Percentiles rank a stretch among this genome's conserved stretches.
phyloP scores from a whole-genome alignment of 257 asterid species.

The Solanum lycopersicoides region DNA sequence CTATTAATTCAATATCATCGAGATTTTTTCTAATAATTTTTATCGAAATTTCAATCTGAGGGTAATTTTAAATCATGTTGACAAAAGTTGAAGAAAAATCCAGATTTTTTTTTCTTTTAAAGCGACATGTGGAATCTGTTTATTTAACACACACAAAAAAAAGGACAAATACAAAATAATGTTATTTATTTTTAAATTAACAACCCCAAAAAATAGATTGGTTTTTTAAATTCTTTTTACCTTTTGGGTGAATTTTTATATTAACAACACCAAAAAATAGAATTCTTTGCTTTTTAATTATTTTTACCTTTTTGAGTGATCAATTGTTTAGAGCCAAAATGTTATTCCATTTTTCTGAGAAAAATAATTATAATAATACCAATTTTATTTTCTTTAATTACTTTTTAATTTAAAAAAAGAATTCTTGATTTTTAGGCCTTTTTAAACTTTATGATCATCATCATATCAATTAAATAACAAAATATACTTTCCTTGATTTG shows the following conservation, averaged over 20 bases:
- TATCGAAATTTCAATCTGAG: background rate
- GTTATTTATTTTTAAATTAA: background rate
- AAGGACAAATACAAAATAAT: background rate
- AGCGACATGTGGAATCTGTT: background rate
- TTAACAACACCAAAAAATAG: background rate
- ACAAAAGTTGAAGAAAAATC: background rate
- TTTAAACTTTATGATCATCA: background rate
- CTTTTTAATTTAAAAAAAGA: background rate
- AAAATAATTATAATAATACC: background rate
- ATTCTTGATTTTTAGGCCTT: background rate
- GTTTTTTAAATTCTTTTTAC: background rate
- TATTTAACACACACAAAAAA: background rate
- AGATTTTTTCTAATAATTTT: background rate
- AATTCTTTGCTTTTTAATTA: background rate
- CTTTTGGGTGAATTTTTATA: background rate
- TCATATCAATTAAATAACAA: background rate
- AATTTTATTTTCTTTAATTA: background rate
- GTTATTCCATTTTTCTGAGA: background rate
- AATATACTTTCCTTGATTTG: background rate
- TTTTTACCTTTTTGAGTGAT: background rate
- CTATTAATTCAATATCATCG: background rate
- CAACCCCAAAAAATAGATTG: background rate
- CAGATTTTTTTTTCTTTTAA: background rate
- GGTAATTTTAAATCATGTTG: background rate
- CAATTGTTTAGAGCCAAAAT: background rate